Percentiles rank a stretch among this genome's conserved stretches.
These are phyloP conservation scores for Sherardia arvensis DNA, from an alignment of 257 asterid species.

Conservation along the genomic window DNA sequence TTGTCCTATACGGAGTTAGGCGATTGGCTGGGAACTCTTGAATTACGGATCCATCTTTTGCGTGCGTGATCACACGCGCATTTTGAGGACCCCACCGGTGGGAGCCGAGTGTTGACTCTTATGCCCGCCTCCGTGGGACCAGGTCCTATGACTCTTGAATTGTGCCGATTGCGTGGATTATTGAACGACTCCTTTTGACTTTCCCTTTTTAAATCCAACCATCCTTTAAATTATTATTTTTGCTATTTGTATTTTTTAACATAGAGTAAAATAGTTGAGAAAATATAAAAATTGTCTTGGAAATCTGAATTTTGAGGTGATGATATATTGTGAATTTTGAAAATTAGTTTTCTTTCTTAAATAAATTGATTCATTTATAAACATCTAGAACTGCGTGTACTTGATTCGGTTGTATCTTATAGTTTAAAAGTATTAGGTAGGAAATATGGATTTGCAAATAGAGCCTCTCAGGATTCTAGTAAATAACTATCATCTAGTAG, in stretches of 20 bases:
- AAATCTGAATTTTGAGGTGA: background rate
- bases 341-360: too few species aligned
- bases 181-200: conserved; percentile 6
- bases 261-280: background rate
- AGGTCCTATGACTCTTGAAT: background rate
- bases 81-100: background rate
- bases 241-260: background rate
- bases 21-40: background rate
- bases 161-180: background rate
- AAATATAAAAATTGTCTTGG: too few species aligned
- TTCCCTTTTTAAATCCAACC: background rate
- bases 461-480: too few species aligned
- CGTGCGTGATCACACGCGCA: background rate
- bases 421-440: too few species aligned
- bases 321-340: too few species aligned
- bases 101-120: conserved; percentile 6
- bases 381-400: too few species aligned
- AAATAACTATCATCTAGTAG: too few species aligned
- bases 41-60: background rate
- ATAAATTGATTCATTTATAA: too few species aligned
- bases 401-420: too few species aligned
- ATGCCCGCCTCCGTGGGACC: conserved; percentile 9
- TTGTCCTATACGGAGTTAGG: background rate
- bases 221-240: background rate
- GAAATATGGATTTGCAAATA: too few species aligned